These are phyloP conservation scores for Aspergillus hancockii DNA, from an alignment of 495 filamentous ascomycete species.

Conservation along the genomic window DNA sequence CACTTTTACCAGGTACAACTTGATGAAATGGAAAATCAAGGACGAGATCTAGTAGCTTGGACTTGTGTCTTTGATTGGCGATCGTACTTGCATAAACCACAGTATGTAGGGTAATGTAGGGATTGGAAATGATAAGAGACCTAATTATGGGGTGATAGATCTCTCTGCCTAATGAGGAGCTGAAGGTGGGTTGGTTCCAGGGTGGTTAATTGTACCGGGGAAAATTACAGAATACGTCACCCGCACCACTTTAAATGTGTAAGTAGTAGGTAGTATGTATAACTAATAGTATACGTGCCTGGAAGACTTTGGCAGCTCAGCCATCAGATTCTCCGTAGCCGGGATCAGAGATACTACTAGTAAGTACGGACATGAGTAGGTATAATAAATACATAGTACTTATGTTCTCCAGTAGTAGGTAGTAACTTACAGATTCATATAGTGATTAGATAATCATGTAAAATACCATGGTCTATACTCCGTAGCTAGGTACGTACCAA, in stretches of 20 bases:
- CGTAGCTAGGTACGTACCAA: too few relatives aligned
- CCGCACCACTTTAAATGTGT: background rate
- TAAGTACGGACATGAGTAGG: too few relatives aligned
- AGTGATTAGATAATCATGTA: too few relatives aligned
- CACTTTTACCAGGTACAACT: background rate
- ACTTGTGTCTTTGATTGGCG: background rate
- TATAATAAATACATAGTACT: too few relatives aligned
- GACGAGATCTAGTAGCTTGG: background rate
- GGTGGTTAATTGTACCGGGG: background rate
- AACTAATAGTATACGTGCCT: too few relatives aligned
- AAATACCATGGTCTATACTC: too few relatives aligned
- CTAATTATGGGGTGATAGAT: background rate
- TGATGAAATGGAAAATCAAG: background rate
- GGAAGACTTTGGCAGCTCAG: background rate
- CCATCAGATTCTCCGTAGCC: too few relatives aligned
- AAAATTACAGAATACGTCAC: slow-evolving; percentile 10
- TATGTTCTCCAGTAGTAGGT: too few relatives aligned
- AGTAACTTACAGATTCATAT: too few relatives aligned
- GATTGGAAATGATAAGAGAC: background rate
- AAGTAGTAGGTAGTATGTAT: too few relatives aligned
- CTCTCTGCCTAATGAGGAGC: slow-evolving; percentile 1
- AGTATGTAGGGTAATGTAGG: background rate
- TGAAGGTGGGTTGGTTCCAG: background rate
- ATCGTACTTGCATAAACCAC: background rate
- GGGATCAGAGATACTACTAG: too few relatives aligned